A percentile compares a stretch with the other conserved stretches of the same genome.
phyloP scores from a whole-genome alignment of 106 monocot species.

The Narthecium ossifragum region DNA sequence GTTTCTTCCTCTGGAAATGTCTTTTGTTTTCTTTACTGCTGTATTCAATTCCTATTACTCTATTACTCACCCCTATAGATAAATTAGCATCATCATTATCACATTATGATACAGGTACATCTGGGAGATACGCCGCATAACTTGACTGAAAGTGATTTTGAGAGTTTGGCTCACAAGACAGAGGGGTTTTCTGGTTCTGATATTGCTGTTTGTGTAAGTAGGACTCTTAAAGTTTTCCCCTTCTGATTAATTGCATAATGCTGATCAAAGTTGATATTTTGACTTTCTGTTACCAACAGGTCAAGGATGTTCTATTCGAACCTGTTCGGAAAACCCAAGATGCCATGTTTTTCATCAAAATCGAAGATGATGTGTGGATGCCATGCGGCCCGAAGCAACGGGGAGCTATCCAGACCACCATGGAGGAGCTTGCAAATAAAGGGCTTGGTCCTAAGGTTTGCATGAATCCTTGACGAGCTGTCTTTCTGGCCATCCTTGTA shows the following conservation, averaged over 20 bases:
- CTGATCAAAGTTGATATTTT: too few relatives aligned
- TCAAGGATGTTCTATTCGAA: constrained; percentile 79
- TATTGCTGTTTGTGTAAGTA: constrained; percentile 75
- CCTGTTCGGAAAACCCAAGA: constrained; percentile 87
- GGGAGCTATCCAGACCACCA: constrained; percentile 58
- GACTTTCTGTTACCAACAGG: constrained; percentile 28
- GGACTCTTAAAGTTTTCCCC: neutral
- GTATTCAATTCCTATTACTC: too few relatives aligned
- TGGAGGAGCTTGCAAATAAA: constrained; percentile 68
- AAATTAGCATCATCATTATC: too few relatives aligned
- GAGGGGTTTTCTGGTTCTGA: constrained; percentile 87
- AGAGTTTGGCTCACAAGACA: constrained; percentile 51
- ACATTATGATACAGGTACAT: constrained; percentile 79
- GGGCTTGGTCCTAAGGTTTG: constrained; percentile 56
- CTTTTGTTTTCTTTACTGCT: too few relatives aligned
- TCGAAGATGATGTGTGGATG: constrained; percentile 46
- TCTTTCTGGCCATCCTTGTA: neutral
- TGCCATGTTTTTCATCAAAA: constrained; percentile 72
- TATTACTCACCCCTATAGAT: too few relatives aligned
- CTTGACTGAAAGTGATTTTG: constrained; percentile 68
- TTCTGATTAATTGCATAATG: too few relatives aligned
- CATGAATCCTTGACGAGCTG: neutral
- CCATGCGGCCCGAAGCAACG: constrained; percentile 65
- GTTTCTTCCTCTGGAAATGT: too few relatives aligned
- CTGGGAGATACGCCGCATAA: constrained; percentile 77